Evolutionary conservation across 257 asterid species (phyloP), one percentile per base, ranked within the genome.

Genomic region (Gentiana dahurica): DNA sequence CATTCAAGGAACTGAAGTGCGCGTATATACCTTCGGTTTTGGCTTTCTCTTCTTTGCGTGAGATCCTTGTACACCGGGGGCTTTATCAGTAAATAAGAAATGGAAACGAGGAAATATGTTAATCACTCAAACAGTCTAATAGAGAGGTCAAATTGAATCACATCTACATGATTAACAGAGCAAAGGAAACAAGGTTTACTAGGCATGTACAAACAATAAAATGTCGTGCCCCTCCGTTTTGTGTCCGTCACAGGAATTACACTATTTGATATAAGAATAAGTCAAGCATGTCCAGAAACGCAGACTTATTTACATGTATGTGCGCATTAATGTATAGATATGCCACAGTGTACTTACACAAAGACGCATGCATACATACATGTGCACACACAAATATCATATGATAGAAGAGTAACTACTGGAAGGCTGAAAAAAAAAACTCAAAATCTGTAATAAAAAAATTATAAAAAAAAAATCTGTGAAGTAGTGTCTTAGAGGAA

Each of bases 11-110:
- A 53, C 6, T 53, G 52, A 48, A 57, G 51, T 47, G 57, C 51
- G 54, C 41, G 57, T 35, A 15, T 38, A 55, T 77, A 92, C 99
- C 97, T 84, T 86, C 65, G 71, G 61, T 75, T 78, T 88, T 51
- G 79, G 73, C 71, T 78, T 79, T 59, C 80, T 56, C 67, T 71
- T 82, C 81, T 77, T 81, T 68, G 83, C 62, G 68, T 76, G 95
- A 70, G 95, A 68, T 72, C 78, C 91, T 69, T 65, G 85, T 61
- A 77, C 93, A 72, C 70, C 84, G 63, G 88, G 65, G 61, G 74
- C 96, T 91, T 74, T 53, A 58, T n/a, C 52, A 10, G 9, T 41
- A 5, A 10, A 41, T 41, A 7, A 4, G 46, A 41, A 10, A 41
- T 5, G 9, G 9, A 41, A 41, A 41, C 46, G 50, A 51, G 52